Percentiles rank a stretch among this genome's conserved stretches.
phyloP scores from a whole-genome alignment of 2,329 filamentous ascomycete species.

The Elsinoe perseae region DNA sequence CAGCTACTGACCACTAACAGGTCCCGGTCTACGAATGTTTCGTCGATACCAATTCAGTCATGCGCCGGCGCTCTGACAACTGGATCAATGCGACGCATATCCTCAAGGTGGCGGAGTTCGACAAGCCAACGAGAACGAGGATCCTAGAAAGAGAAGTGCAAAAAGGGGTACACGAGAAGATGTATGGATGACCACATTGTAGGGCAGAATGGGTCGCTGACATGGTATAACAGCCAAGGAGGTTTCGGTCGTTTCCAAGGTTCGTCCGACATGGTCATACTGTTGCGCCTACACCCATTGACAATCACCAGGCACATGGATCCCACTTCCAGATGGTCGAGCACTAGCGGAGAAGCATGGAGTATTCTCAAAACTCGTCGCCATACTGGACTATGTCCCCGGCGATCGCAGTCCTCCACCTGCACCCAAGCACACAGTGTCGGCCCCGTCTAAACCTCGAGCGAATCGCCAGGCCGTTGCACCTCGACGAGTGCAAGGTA shows the following conservation, averaged over 20 bases:
- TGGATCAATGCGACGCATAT: constrained; percentile 99
- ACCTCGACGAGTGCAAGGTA: constrained; percentile 16
- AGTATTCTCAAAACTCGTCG: constrained; percentile 70
- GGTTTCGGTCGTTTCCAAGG: constrained; percentile 12
- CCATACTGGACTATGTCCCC: constrained; percentile 83
- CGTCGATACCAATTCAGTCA: constrained; percentile 83
- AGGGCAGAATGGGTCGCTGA: constrained; percentile 74
- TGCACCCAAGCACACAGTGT: constrained; percentile 77
- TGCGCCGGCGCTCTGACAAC: constrained; percentile 85
- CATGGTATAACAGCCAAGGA: not conserved
- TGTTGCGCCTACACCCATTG: constrained; percentile 14
- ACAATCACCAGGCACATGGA: constrained; percentile 70
- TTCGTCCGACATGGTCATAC: not conserved
- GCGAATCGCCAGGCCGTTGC: constrained; percentile 56
- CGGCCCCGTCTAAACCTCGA: constrained; percentile 67
- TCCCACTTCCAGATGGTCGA: constrained; percentile 75
- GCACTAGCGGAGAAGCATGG: constrained; percentile 79
- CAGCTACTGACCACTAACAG: constrained; percentile 40
- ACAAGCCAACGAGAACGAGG: constrained; percentile 89
- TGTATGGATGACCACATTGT: constrained; percentile 63
- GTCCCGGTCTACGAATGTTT: constrained; percentile 94
- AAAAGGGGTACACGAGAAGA: constrained; percentile 93
- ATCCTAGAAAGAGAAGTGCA: constrained; percentile 96
- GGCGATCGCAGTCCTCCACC: constrained; percentile 85
- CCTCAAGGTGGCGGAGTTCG: constrained; percentile 90